These are phyloP conservation scores for Perkinsus olseni DNA, from an alignment of 169 alveolate genomes.

Conservation along the genomic window DNA sequence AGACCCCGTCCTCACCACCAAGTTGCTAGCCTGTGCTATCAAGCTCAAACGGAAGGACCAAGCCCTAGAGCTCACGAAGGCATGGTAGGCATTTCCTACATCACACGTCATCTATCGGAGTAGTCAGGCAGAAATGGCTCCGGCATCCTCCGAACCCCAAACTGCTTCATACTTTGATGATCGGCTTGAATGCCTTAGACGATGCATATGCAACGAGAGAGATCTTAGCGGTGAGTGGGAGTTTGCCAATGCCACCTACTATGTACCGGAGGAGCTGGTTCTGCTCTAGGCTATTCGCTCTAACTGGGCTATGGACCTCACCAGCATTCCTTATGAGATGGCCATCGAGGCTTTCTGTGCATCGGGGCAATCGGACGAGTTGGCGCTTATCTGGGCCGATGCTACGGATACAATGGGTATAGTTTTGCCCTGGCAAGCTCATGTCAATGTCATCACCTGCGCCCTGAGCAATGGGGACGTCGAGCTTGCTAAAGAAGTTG, in stretches of 20 bases:
- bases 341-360: neutral
- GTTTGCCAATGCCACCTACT: neutral
- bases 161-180: neutral
- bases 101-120: neutral
- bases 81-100: neutral
- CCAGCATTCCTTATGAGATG: neutral
- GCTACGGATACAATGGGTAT: neutral
- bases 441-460: neutral
- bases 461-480: neutral
- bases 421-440: neutral
- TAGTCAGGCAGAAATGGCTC: neutral
- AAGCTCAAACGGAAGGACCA: neutral
- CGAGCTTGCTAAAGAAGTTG: neutral
- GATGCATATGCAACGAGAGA: neutral
- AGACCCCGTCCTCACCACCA: neutral
- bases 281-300: neutral
- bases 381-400: neutral
- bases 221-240: neutral
- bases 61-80: neutral
- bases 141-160: neutral
- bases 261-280: neutral
- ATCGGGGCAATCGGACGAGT: neutral
- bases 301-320: neutral
- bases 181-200: neutral
- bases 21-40: neutral